Base-by-base conservation (phyloP, 2,329 filamentous ascomycete genomes). In the Cladophialophora exuberans region DNA sequence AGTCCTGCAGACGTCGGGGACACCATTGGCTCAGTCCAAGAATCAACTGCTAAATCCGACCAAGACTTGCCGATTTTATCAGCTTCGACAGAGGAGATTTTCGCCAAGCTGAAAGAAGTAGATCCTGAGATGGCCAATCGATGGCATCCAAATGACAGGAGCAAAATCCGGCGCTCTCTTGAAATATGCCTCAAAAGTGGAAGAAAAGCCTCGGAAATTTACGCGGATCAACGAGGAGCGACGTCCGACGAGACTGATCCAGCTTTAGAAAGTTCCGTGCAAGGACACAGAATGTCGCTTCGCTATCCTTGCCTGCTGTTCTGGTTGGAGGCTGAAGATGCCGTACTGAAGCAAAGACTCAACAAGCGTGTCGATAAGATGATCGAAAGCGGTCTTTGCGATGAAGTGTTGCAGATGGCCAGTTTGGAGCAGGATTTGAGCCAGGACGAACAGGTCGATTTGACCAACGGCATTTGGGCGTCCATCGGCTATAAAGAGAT, bases 401-500 rank as follows among this genome's bases (percentile, higher is more conserved):
- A 77, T 1, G 87, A 90, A 70, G 67, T 72, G 1, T 79, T 81
- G 56, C 71, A 81, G 2, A 64, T 73, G 13, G 62, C 71, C 3
- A 25, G 46, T 13, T 22, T 51, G 23, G 56, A 60, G 20, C 35
- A 54, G n/a, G 45, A 45, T 2, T 71, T 79, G 50, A 68, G 75
- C 0, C 65, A 74, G 1, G 86, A 84, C 0, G 70, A 77, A 1
- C 61, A 71, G 0, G 72, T 94, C 1, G 90, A 97, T 66, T 80
- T 84, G 61, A 88, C 83, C 1, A 84, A 86, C 49, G 95, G 94
- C 0, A 95, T 99, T 38, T 99, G 93, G 91, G 88, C 96, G 49
- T 94, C 92, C 1, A 99, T 99, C 59, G 94, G 94, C 1, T 97
- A 91, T 73, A 97, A 95, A 69, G 90, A 99, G 67, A 88, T 97